These are phyloP conservation scores for Fonsecaea erecta DNA, from an alignment of 2,329 filamentous ascomycete species.

Conservation along the genomic window DNA sequence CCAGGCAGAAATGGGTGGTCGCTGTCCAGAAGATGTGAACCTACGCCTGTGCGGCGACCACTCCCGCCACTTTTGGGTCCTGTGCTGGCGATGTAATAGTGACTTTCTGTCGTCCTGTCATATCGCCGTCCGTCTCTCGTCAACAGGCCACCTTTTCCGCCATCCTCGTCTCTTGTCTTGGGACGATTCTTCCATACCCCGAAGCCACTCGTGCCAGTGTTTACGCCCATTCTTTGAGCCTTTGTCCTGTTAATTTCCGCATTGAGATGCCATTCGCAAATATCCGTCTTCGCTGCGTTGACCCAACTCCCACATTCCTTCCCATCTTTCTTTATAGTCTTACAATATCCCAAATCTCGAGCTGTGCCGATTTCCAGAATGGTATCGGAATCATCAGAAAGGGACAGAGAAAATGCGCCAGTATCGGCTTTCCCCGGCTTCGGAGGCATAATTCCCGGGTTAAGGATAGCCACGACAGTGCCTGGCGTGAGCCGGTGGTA, in stretches of 20 bases:
- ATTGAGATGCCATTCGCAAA: slow-evolving; percentile 92
- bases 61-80: slow-evolving; percentile 9
- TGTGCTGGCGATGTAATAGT: slow-evolving; percentile 49
- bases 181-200: slow-evolving; percentile 28
- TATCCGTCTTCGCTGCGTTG: slow-evolving; percentile 83
- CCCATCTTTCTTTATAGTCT: slow-evolving; percentile 82
- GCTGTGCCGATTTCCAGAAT: slow-evolving; percentile 86
- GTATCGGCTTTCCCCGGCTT: slow-evolving; percentile 74
- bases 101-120: slow-evolving; percentile 48
- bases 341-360: slow-evolving; percentile 86
- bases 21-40: slow-evolving; percentile 1
- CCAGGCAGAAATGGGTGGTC: slow-evolving; percentile 47
- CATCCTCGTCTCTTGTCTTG: slow-evolving; percentile 5
- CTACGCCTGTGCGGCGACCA: background rate
- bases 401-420: slow-evolving; percentile 80
- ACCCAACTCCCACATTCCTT: slow-evolving; percentile 81
- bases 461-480: slow-evolving; percentile 90
- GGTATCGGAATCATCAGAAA: slow-evolving; percentile 84
- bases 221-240: slow-evolving; percentile 76
- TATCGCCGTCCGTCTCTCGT: slow-evolving; percentile 40
- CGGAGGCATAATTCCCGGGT: slow-evolving; percentile 88
- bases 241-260: slow-evolving; percentile 74
- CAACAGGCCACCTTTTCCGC: slow-evolving; percentile 35
- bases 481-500: slow-evolving; percentile 94
- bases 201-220: slow-evolving; percentile 65